Base-by-base conservation (phyloP, 805 yeast species). In the Saccharomycopsis babjevae region DNA sequence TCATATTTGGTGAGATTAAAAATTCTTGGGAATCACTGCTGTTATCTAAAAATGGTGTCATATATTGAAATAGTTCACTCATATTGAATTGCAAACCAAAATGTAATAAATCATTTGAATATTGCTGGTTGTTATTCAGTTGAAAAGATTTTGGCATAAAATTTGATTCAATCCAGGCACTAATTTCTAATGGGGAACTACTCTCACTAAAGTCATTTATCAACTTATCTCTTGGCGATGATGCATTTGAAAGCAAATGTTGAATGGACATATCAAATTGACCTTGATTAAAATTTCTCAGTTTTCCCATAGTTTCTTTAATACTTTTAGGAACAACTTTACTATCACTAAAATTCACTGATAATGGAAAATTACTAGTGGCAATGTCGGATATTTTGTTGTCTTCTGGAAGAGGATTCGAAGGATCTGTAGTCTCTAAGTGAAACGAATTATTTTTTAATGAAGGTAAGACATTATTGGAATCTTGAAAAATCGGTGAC, bases 151-250 rank as follows among this genome's bases (percentile, higher is more conserved):
- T 57, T 25, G 28, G 20, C 54, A 58, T 43, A 11, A 61, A 46
- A 50, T 58, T 58, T 6, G 63, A 58, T 28, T 61, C 59, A 15
- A 60, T 58, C 63, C 63, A 60, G 5, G 58, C 55, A 43, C 43
- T 50, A 2, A 60, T 60, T 18, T 57, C 55, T n/a, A 57, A 16
- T 6, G 63, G 57, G 5, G 59, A 57, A n/a, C 54, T 38, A 11
- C 52, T 46, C 32, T 46, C 52, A 22, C 52, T 46, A 25, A 46
- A 46, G 13, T 46, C 52, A 46, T 46, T 46, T 13, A 46, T 46
- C 16, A 46, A 46, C 6, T 46, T 46, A 25, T 46, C 52, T 10
- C 52, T 46, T 46, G 52, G 52, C 8, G 52, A 46, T 11, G 52
- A 46, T 10, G 32, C 30, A 22, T 46, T 46, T 18, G 52, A 46